Evolutionary conservation across 176 grass and related monocot species (phyloP).

Genomic region (Urochloa ruziziensis): DNA sequence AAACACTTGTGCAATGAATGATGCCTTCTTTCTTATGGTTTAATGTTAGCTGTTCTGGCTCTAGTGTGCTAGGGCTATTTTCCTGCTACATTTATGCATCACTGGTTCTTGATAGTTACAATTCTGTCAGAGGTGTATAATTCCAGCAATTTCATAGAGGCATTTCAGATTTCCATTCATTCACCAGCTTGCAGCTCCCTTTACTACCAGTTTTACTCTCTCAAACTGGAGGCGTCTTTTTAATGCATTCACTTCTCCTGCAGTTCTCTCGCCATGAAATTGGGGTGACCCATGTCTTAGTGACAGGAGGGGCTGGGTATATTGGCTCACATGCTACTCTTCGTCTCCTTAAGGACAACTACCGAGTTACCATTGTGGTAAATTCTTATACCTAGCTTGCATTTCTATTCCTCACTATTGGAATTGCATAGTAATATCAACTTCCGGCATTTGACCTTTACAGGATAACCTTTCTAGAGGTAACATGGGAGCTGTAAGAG

Average conservation of each 20-base stretch:
- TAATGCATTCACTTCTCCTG: constrained; percentile 25
- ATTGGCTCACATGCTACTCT: constrained; percentile 97
- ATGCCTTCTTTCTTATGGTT: neutral
- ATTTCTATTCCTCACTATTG: neutral
- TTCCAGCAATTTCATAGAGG: neutral
- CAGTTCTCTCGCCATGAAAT: constrained; percentile 91
- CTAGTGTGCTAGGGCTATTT: constrained; percentile 11
- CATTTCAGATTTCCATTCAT: neutral
- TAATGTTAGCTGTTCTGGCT: neutral
- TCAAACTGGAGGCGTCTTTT: constrained; percentile 18
- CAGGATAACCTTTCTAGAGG: constrained; percentile 99
- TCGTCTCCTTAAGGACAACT: constrained; percentile 79
- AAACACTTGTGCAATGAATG: neutral
- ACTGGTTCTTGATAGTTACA: neutral
- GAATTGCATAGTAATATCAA: neutral
- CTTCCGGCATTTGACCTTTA: constrained; percentile 10
- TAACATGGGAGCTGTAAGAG: constrained; percentile 85
- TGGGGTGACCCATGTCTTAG: constrained; percentile 95
- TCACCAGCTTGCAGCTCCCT: neutral
- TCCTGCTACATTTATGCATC: neutral
- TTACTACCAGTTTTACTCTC: constrained; percentile 1
- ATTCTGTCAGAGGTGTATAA: neutral
- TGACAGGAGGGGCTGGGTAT: constrained; percentile 94
- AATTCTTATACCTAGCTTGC: constrained; percentile 21
- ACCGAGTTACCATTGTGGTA: constrained; percentile 99